Percentiles rank a stretch among this genome's conserved stretches.
Evolutionary conservation across 129 eudicot species (phyloP).

Genomic region (Pseudognaphalium luteoalbum): DNA sequence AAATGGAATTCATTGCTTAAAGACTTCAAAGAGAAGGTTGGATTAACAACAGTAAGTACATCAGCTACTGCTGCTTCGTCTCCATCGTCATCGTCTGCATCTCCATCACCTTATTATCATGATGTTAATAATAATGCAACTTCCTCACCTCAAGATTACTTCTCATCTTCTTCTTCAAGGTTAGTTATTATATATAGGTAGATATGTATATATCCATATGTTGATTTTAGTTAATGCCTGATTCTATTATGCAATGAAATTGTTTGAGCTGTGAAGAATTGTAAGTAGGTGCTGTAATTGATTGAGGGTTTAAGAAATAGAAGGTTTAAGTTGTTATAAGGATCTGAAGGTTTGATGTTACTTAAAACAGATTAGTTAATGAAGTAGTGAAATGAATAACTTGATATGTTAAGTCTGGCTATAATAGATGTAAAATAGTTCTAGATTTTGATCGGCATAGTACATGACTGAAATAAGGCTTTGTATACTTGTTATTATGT

Average conservation of each 20-base stretch:
- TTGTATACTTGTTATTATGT: conserved; percentile 10
- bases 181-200: conserved; percentile 3
- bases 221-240: background rate
- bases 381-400: background rate
- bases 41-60: conserved; percentile 38
- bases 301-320: conserved; percentile 32
- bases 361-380: background rate
- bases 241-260: conserved; percentile 2
- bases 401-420: conserved; percentile 6
- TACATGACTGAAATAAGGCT: background rate
- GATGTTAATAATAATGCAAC: conserved; percentile 39
- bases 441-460: background rate
- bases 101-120: conserved; percentile 38
- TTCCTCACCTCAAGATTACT: conserved; percentile 40
- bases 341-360: conserved; percentile 27
- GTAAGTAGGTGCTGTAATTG: conserved; percentile 25
- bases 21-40: conserved; percentile 96
- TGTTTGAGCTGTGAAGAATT: conserved; percentile 11
- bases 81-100: conserved; percentile 52
- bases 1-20: conserved; percentile 98
- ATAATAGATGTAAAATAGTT: conserved; percentile 2
- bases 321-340: conserved; percentile 16
- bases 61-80: conserved; percentile 35
- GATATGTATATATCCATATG: background rate
- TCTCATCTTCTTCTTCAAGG: conserved; percentile 52